Base-by-base conservation (phyloP, 371 early-diverging fungal species). In the Mucor indicus region DNA sequence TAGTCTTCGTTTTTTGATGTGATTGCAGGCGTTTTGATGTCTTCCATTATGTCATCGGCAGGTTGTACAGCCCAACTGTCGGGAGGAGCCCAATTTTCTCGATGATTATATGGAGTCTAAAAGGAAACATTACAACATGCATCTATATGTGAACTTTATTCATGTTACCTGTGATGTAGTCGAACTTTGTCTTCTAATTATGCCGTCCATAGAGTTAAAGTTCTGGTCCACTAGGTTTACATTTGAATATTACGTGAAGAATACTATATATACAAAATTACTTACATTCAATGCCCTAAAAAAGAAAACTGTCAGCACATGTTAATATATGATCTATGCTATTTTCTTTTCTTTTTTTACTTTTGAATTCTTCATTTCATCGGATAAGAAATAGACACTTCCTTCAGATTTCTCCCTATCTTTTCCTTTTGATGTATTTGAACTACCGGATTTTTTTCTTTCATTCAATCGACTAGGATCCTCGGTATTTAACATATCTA, bases 41-140 rank as follows among this genome's bases (percentile, higher is more conserved):
- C 54, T 12, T 36, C 41, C 17, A 16, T 22, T 11, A 35, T 17
- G 4, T n/a, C 36, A 0, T 50, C 50, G 7, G 68, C 54, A 19
- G 69, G 80, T 48, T 77, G 65, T 10, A 87, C 83, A 11, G 79
- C 84, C 86, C 86, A 86, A 25, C 83, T 84, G 42, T 83, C 87
- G 6, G 85, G 86, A 31, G 85, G 75, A 5, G 72, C 64, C 87
- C 87, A 87, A 27, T 66, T 50, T 32, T 79, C 82, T 42, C 33
- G 31, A 17, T 48, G 27, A 13, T 32, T 22, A 44, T 16, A 16
- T 38, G 20, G 5, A 8, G 4, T 3, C 13, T 6, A 40, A 25
- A n/a, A n/a, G n/a, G n/a, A n/a, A n/a, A n/a, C n/a, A n/a, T n/a
- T n/a, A n/a, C n/a, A n/a, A n/a, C n/a, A n/a, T n/a, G n/a, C n/a